A percentile compares a stretch with the other conserved stretches of the same genome.
Evolutionary conservation across 2,329 filamentous ascomycete genomes (phyloP).

Genomic region (Hysterium pulicare): DNA sequence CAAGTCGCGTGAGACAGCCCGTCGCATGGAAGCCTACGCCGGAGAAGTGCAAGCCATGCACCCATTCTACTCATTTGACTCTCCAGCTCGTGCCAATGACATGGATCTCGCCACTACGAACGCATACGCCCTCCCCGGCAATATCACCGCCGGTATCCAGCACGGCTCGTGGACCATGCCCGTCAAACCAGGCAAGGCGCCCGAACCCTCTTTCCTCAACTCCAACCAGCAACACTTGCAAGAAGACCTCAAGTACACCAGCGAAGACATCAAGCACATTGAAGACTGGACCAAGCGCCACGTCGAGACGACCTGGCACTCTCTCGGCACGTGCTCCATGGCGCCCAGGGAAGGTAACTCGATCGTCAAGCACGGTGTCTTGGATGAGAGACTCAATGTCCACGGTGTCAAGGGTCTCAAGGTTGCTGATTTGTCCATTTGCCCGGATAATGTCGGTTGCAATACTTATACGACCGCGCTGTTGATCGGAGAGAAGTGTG

Average conservation of each 20-base stretch:
- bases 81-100: slow-evolving; percentile 65
- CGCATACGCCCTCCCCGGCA: slow-evolving; percentile 68
- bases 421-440: slow-evolving; percentile 73
- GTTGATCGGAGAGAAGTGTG: slow-evolving; percentile 72
- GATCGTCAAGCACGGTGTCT: slow-evolving; percentile 75
- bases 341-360: slow-evolving; percentile 72
- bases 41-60: slow-evolving; percentile 65
- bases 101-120: slow-evolving; percentile 74
- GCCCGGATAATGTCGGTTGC: slow-evolving; percentile 69
- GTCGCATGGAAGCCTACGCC: slow-evolving; percentile 73
- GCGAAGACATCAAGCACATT: slow-evolving; percentile 60
- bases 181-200: slow-evolving; percentile 53
- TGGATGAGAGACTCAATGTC: slow-evolving; percentile 74
- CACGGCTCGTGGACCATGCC: slow-evolving; percentile 67
- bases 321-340: slow-evolving; percentile 69
- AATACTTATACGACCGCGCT: slow-evolving; percentile 65
- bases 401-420: slow-evolving; percentile 74
- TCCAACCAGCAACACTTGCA: slow-evolving; percentile 60
- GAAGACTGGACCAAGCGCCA: slow-evolving; percentile 63
- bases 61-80: slow-evolving; percentile 70
- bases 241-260: slow-evolving; percentile 64
- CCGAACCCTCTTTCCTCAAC: slow-evolving; percentile 54
- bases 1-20: slow-evolving; percentile 75
- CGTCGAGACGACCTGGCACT: slow-evolving; percentile 74
- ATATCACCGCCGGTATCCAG: slow-evolving; percentile 67